A percentile compares a stretch with the other conserved stretches of the same genome.
phyloP scores from a whole-genome alignment of 345 rosid genomes.

The Pistacia atlantica region DNA sequence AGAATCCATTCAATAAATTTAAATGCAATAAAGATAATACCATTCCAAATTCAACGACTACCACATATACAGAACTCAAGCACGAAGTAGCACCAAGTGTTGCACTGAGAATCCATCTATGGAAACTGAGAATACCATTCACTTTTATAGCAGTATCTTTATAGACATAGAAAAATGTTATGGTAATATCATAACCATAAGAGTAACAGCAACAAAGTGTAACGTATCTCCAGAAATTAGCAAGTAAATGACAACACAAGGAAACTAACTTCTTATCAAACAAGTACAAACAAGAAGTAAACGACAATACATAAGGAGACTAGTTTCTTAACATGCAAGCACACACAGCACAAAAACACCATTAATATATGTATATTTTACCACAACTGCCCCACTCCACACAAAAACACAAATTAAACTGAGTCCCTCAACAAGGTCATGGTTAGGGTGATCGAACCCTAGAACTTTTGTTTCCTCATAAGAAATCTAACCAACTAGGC shows the following conservation, averaged over 20 bases:
- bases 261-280: not conserved
- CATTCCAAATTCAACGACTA: not conserved
- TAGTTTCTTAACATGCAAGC: no score
- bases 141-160: not conserved
- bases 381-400: not conserved
- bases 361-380: no score
- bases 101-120: not conserved
- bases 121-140: not conserved
- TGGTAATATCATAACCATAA: not conserved
- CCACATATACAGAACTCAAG: not conserved
- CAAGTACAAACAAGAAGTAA: not conserved
- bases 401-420: not conserved
- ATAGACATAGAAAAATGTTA: no score
- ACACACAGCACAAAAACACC: no score
- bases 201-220: not conserved
- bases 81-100: not conserved
- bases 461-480: not conserved
- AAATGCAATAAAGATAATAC: not conserved
- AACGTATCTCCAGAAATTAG: not conserved
- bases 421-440: not conserved
- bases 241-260: conserved; percentile 2
- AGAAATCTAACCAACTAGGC: not conserved
- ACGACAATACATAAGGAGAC: not conserved
- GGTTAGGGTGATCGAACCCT: not conserved
- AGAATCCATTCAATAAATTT: not conserved